These are phyloP conservation scores for Pisolithus albus DNA, from an alignment of 768 basidiomycete genomes.

Conservation along the genomic window DNA sequence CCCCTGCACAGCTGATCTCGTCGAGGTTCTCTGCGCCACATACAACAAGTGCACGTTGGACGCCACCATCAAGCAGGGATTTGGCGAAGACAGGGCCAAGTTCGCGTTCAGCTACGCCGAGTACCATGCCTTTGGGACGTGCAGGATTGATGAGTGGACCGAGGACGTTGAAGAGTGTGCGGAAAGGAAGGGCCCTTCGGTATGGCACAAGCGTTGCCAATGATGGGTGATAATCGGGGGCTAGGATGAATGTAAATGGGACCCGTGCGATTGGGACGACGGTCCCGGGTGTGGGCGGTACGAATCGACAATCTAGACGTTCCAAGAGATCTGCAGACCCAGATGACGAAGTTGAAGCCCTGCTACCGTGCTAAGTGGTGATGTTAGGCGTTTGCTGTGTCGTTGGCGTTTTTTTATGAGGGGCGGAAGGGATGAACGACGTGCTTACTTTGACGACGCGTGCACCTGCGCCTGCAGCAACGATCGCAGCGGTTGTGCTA, in stretches of 20 bases:
- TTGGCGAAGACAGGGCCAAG: conserved; percentile 79
- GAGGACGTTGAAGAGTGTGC: conserved; percentile 93
- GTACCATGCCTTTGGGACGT: conserved; percentile 77
- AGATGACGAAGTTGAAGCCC: conserved; percentile 89
- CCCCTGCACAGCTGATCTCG: conserved; percentile 92
- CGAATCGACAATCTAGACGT: conserved; percentile 73
- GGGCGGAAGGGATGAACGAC: neutral
- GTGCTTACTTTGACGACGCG: conserved; percentile 79
- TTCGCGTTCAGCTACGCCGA: conserved; percentile 80
- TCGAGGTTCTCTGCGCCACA: conserved; percentile 89
- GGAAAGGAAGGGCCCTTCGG: conserved; percentile 83
- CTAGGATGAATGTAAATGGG: conserved; percentile 91
- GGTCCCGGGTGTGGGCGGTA: conserved; percentile 44
- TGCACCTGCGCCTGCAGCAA: conserved; percentile 91
- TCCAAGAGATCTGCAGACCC: conserved; percentile 92
- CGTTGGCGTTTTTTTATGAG: too few species aligned
- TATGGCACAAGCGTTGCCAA: conserved; percentile 77
- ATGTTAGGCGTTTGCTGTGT: too few species aligned
- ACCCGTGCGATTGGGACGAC: conserved; percentile 46
- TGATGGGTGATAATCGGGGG: conserved; percentile 87
- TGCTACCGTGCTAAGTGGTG: conserved; percentile 67
- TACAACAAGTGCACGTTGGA: conserved; percentile 83
- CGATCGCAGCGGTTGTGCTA: conserved; percentile 87
- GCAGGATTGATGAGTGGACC: conserved; percentile 94
- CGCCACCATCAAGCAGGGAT: conserved; percentile 65